These are phyloP conservation scores for Penicillium vulpinum DNA, from an alignment of 2,329 filamentous ascomycete genomes.

Conservation along the genomic window DNA sequence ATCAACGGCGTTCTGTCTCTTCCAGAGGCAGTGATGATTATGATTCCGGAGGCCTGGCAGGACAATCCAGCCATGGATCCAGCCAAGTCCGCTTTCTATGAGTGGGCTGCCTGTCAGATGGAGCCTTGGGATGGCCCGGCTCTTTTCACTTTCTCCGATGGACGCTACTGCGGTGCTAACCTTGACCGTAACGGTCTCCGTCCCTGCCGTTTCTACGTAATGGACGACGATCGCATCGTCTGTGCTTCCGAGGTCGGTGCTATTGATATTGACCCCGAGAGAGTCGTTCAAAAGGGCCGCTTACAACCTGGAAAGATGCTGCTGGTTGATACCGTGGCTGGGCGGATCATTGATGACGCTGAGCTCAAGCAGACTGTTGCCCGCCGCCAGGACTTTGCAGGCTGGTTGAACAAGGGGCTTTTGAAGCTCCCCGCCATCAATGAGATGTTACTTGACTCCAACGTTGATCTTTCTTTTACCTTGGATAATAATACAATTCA, in stretches of 20 bases:
- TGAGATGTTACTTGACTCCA: conserved; percentile 57
- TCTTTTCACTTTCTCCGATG: conserved; percentile 95
- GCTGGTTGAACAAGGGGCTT: conserved; percentile 84
- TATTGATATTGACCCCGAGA: conserved; percentile 86
- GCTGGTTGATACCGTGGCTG: conserved; percentile 85
- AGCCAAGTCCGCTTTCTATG: conserved; percentile 94
- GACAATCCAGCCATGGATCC: conserved; percentile 90
- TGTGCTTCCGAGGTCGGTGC: conserved; percentile 96
- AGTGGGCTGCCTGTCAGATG: conserved; percentile 98
- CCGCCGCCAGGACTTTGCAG: conserved; percentile 80
- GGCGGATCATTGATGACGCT: conserved; percentile 89
- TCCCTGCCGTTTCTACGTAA: conserved; percentile 95
- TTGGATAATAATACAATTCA: conserved; percentile 72
- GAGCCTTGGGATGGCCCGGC: conserved; percentile 98
- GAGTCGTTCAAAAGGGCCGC: conserved; percentile 87
- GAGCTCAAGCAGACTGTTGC: conserved; percentile 89
- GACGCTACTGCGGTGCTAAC: conserved; percentile 94
- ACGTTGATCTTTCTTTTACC: conserved; percentile 64
- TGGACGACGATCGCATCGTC: conserved; percentile 94
- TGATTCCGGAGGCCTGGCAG: conserved; percentile 98
- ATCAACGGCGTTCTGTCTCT: conserved; percentile 96
- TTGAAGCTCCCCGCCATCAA: conserved; percentile 77
- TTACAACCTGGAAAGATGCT: conserved; percentile 95
- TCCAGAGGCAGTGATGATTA: conserved; percentile 95
- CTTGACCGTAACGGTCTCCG: conserved; percentile 92